phyloP scores from a whole-genome alignment of 345 rosid genomes.

The Boechera retrofracta region DNA sequence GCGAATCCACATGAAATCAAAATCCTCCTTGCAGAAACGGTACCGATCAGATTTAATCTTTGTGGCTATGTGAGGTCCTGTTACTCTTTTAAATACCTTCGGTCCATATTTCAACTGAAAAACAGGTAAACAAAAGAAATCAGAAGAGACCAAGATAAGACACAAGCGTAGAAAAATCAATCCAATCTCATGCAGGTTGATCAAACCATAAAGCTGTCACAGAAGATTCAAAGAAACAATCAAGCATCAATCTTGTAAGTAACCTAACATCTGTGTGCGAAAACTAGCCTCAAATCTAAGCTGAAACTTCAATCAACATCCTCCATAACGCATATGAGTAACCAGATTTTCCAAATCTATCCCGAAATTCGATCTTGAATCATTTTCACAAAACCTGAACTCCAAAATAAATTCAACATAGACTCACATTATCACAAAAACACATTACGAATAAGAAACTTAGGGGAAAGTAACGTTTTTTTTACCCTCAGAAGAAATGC shows the following conservation, averaged over 20 bases:
- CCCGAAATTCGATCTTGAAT: not conserved
- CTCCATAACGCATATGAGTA: not conserved
- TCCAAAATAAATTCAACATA: not conserved
- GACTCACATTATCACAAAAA: not conserved
- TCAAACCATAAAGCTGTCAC: conserved; percentile 1
- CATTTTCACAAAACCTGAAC: not conserved
- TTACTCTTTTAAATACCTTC: conserved; percentile 62
- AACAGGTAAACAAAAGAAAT: conserved; percentile 9
- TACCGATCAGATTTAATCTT: conserved; percentile 68
- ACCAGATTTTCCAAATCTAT: not conserved
- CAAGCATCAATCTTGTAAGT: not conserved
- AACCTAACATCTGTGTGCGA: not conserved
- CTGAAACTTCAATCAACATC: not conserved
- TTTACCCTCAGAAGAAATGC: conserved; percentile 72
- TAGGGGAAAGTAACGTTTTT: not conserved
- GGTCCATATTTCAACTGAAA: conserved; percentile 77
- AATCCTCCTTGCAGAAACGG: conserved; percentile 80
- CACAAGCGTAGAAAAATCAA: not conserved
- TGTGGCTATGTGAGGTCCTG: conserved; percentile 63
- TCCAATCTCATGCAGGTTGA: conserved; percentile 15
- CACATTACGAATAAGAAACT: not conserved
- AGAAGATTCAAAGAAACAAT: not conserved
- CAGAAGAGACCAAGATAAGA: conserved; percentile 15
- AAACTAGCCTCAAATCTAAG: not conserved
- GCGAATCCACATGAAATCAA: conserved; percentile 84